Evolutionary conservation across 257 asterid species (phyloP).

Genomic region (Solanum sitiens): DNA sequence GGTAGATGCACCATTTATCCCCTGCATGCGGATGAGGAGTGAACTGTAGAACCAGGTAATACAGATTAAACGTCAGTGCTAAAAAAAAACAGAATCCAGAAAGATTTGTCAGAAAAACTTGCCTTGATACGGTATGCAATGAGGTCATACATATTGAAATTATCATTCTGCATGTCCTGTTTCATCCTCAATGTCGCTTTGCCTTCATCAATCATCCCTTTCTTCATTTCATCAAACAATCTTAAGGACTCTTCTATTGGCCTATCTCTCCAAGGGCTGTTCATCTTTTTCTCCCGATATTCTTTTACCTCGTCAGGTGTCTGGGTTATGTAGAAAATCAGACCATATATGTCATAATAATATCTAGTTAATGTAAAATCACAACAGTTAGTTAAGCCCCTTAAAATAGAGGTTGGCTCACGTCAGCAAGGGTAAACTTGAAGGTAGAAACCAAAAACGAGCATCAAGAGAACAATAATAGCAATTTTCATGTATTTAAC

Average conservation of each 20-base stretch:
- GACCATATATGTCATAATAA: conserved; percentile 17
- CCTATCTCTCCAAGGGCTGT: conserved; percentile 95
- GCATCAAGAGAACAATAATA: not conserved
- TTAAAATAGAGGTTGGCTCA: not conserved
- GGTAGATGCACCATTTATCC: conserved; percentile 97
- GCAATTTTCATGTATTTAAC: not conserved
- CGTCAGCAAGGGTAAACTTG: not conserved
- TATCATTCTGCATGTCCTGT: conserved; percentile 98
- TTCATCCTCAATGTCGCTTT: conserved; percentile 93
- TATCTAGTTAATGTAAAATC: not conserved
- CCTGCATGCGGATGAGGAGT: conserved; percentile 99
- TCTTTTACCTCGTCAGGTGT: conserved; percentile 91
- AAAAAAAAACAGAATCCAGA: not conserved
- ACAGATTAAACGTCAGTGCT: conserved; percentile 4
- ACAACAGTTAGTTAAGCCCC: not conserved
- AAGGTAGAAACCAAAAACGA: not conserved
- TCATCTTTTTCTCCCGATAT: conserved; percentile 76
- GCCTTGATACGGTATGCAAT: conserved; percentile 97
- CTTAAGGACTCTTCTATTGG: conserved; percentile 76
- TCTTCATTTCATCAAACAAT: conserved; percentile 80
- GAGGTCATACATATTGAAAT: conserved; percentile 85
- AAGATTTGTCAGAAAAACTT: conserved; percentile 4
- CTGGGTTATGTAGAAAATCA: conserved; percentile 20
- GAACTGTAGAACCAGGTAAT: conserved; percentile 43
- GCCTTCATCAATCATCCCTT: conserved; percentile 77